phyloP scores from a whole-genome alignment of 2,329 filamentous ascomycete species.

The Colletotrichum sp. region DNA sequence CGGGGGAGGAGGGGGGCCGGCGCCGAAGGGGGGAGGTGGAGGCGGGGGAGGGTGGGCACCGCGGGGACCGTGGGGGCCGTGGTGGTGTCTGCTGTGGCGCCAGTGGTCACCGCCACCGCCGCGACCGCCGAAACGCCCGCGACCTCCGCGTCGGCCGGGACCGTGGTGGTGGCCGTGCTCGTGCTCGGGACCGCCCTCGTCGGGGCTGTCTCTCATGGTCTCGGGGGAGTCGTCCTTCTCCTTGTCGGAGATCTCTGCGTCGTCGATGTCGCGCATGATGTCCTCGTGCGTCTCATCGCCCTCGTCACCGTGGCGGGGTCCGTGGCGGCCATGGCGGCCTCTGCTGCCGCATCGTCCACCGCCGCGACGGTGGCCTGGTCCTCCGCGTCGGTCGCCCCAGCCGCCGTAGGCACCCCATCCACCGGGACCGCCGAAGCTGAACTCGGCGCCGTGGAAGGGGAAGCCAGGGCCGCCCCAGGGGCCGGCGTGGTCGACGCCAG shows the following conservation, averaged over 20 bases:
- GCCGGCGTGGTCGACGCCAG: constrained; percentile 41
- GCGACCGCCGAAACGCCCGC: constrained; percentile 8
- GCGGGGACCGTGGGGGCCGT: constrained; percentile 5
- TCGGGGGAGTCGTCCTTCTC: constrained; percentile 41
- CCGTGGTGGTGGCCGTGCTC: constrained; percentile 32
- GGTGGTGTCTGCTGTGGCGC: constrained; percentile 7
- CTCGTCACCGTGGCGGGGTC: constrained; percentile 22
- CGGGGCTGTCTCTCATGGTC: constrained; percentile 34
- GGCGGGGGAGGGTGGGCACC: constrained; percentile 25
- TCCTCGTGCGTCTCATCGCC: neutral
- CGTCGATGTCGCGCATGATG: constrained; percentile 20
- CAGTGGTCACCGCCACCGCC: constrained; percentile 5
- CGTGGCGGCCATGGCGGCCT: constrained; percentile 14
- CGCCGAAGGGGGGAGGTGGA: constrained; percentile 28
- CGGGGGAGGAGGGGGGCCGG: constrained; percentile 23
- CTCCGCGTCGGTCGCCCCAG: constrained; percentile 9
- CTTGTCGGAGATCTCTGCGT: constrained; percentile 28
- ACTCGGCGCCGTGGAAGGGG: constrained; percentile 32
- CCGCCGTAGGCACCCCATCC: constrained; percentile 11
- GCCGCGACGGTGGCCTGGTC: neutral
- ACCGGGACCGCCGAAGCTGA: constrained; percentile 9
- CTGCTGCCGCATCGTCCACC: constrained; percentile 3
- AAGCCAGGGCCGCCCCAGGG: constrained; percentile 34
- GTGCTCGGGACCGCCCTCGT: constrained; percentile 36
- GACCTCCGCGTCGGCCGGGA: constrained; percentile 23